Base-by-base conservation (phyloP, 1,139 yeast species). In the Geotrichum macrosporum region DNA sequence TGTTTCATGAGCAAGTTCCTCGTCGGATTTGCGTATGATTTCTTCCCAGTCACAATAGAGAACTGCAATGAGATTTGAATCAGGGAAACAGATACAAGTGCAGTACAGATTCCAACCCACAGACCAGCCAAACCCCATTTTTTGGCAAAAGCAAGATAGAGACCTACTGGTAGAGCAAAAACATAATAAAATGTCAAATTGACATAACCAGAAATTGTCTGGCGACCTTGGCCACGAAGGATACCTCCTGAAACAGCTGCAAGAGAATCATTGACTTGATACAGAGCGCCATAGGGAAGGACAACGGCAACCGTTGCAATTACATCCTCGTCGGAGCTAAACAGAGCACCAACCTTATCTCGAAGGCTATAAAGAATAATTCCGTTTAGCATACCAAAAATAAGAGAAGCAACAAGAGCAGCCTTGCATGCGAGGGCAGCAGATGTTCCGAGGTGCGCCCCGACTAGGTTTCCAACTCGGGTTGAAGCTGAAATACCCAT, bases 191-290 rank as follows among this genome's bases (percentile, higher is more conserved):
- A 80, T 5, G 83, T 64, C 48, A 87, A 70, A 60, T 86, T 87
- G 41, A 87, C 74, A 31, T 78, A 66, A 1, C 96, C 94, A 0
- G 96, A 96, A 34, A 85, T 73, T 41, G 77, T 77, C 63, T 88
- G 96, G 60, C 80, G 74, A 1, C 95, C 96, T 62, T 84, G 85
- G 3, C 95, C 96, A 50, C 96, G 71, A 45, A 88, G 65, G 42
- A 86, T 77, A 1, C 95, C 92, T 48, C 87, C 85, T 1, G 89
- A 82, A 2, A 85, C 87, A 9, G 88, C 82, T n/a, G 88, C 85
- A 34, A 84, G 58, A 1, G 94, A 81, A 61, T 88, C 96, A 57
- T 84, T 81, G 2, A 85, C 69, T 56, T 85, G 92, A 53, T 84
- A 75, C 1, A 80, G 55, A 0, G 94, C 79, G 32, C 86, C 85